Base-by-base conservation (phyloP, 2,329 filamentous ascomycete species). In the Westerdykella sp. region DNA sequence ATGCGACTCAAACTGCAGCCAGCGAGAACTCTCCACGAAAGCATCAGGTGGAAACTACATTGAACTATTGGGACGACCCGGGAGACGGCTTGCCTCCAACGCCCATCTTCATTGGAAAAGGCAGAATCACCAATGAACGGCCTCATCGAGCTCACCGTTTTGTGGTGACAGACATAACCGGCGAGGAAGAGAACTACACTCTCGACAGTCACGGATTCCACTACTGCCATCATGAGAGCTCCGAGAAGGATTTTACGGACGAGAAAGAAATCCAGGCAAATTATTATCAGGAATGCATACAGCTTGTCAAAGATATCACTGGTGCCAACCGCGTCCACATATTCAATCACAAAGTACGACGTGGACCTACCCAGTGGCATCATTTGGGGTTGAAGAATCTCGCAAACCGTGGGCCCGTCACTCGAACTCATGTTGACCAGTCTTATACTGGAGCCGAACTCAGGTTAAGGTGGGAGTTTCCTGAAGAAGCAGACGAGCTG, bases 271-370 rank as follows among this genome's bases (percentile, higher is more conserved):
- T 59, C 15, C 38, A 42, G 37, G 31, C 44, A 18, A 16, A 18
- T 1, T 59, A 59, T 39, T 59, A 57, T 31, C 18, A 47, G 3
- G 54, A 59, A 47, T 56, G 54, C 35, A 39, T 45, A 22, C 31
- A 53, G 25, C 56, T 69, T 40, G 48, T 67, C 25, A 62, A 56
- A 37, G n/a, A 44, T 2, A 77, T 76, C 34, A 81, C 78, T 14
- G 78, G 77, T 1, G 77, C 72, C 9, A 60, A 69, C 2, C 72
- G 72, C n/a, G 62, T 80, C 46, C 72, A 77, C 64, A 78, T 81
- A 56, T 83, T 82, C 57, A 76, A 80, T 60, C 78, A 81, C 63
- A 80, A 77, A 12, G 76, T 82, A 50, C 72, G 73, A 18, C 70
- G 72, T 35, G 57, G 60, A 25, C 54, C 56, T 32, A 59, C 54